Base-by-base conservation (phyloP, 2,329 filamentous ascomycete genomes). In the Chaetomiaceae sp. region DNA sequence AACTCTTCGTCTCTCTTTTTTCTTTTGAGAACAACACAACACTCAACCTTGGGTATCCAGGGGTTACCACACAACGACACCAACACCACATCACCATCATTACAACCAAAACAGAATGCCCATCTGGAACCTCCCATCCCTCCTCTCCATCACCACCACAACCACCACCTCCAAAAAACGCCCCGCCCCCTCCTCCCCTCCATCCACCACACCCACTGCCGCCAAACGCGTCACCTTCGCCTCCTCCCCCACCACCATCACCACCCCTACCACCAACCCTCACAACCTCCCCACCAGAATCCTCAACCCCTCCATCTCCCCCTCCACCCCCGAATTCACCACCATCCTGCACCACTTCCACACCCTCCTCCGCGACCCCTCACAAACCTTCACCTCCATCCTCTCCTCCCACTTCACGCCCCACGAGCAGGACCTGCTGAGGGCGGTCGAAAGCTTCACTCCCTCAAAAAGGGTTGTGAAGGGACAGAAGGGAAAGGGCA, bases 331-430 rank as follows among this genome's bases (percentile, higher is more conserved):
- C 9, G 25, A 22, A 1, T 62, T 62, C 51, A 19, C 20, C 6
- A 25, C 48, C 4, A 27, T 27, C 3, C 38, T 60, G 4, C 6
- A 23, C 3, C 19, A 27, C 23, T 58, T 62, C 47, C 20, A 27
- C 25, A 2, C 11, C 14, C 38, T 51, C 25, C 50, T 61, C 8
- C 43, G 31, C 31, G 40, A 46, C 44, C 39, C 36, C 1, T 19
- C 20, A 37, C 36, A 29, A 6, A 60, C 72, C 17, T 66, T 78
- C 31, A 74, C 73, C 53, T 25, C 62, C 1, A 54, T 65, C 6
- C 36, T 56, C 1, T 53, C 45, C 6, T 61, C 60, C 4, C 56
- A 56, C 6, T 71, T 66, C 57, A 68, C 61, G 0, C 43, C 44
- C 3, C 44, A 57, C 43, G 59, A 63, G 31, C 36, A 46, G 19